Evolutionary conservation across 371 early-diverging fungal genomes (phyloP), one percentile per base, ranked within the genome.

Genomic region (Rhizopus sp.): DNA sequence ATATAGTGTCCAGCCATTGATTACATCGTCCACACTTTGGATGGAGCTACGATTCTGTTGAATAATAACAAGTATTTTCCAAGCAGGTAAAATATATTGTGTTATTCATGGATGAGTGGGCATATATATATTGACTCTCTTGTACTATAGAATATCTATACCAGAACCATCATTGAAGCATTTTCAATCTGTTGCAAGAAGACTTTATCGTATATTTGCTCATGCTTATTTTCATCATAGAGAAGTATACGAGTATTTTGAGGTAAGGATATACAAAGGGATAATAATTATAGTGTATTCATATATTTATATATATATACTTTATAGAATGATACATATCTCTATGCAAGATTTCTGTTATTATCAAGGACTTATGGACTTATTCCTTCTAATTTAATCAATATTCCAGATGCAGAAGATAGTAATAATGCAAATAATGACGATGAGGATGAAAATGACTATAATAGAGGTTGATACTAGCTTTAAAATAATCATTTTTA

Each of bases 191-290:
- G 92, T 95, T 60, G 92, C 94, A 5, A 81, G 98, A 35, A 72
- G 98, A 32, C 80, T 96, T 8, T 95, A 97, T 65, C 86, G 98
- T n/a, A 88, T 97, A 7, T 96, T 97, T 78, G 95, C 96, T 0
- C 98, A 97, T 69, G 87, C 95, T 3, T 97, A 88, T 66, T 94
- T 83, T 63, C 94, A 94, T 70, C 98, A 97, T 69, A 78, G 89
- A 10, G 92, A 91, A 58, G 68, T 91, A 9, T 97, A 95, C 73
- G 88, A 89, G 52, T 81, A 75, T 5, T 94, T 92, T 63, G 96
- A 97, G 77, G 90, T 82, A 75, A 53, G 50, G 23, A 30, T 42
- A 7, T 5, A 38, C 35, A 34, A 29, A 10, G n/a, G 12, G n/a
- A n/a, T n/a, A n/a, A 5, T 12, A 8, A 49, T 9, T 49, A 13